phyloP scores from a whole-genome alignment of 768 basidiomycete genomes.

The Coprinopsis cinerea region DNA sequence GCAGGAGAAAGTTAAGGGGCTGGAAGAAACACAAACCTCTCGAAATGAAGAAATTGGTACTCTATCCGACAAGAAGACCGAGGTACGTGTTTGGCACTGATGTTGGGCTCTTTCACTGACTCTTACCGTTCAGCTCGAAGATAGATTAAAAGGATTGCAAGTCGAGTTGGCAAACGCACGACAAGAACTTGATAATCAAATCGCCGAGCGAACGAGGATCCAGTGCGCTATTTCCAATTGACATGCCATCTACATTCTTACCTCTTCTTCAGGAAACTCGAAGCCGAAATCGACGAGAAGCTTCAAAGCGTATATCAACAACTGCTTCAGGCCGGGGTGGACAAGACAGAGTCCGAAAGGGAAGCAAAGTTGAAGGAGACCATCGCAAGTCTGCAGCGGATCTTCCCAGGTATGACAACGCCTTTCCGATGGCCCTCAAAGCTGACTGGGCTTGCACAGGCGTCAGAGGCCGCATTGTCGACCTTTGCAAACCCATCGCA shows the following conservation, averaged over 20 bases:
- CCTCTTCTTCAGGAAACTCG: conserved; percentile 59
- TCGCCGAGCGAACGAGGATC: conserved; percentile 77
- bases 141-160: conserved; percentile 49
- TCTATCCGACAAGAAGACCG: conserved; percentile 47
- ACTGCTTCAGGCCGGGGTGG: conserved; percentile 85
- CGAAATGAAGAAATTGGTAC: conserved; percentile 47
- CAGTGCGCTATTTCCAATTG: conserved; percentile 40
- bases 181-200: conserved; percentile 79
- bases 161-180: conserved; percentile 58
- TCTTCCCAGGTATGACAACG: conserved; percentile 71
- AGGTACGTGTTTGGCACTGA: conserved; percentile 33
- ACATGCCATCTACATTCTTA: background rate
- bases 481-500: conserved; percentile 91
- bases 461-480: conserved; percentile 87
- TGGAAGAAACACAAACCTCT: conserved; percentile 51
- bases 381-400: conserved; percentile 72
- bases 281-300: conserved; percentile 90
- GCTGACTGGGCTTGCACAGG: conserved; percentile 36
- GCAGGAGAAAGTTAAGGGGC: conserved; percentile 62
- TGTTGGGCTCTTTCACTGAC: background rate
- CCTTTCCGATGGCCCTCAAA: background rate
- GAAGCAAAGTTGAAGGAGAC: conserved; percentile 85
- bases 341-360: conserved; percentile 79
- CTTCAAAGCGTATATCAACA: conserved; percentile 76
- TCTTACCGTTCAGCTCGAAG: conserved; percentile 43